Percentiles rank a stretch among this genome's conserved stretches.
Evolutionary conservation across 2,329 filamentous ascomycete species (phyloP).

Genomic region (Trichophyton benhamiae): DNA sequence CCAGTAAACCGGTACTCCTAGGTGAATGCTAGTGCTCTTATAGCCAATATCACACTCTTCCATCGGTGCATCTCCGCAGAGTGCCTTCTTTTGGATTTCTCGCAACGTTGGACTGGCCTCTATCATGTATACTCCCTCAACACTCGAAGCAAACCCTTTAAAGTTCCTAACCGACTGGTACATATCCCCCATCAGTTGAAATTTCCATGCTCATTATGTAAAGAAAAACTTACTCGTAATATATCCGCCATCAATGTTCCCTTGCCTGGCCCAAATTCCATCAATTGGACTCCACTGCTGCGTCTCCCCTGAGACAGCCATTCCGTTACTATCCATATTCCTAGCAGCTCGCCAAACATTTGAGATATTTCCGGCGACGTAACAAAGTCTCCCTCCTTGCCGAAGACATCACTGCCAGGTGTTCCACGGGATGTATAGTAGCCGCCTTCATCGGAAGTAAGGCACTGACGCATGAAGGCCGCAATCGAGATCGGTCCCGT

Average conservation of each 20-base stretch:
- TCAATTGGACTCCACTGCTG: slow-evolving; percentile 64
- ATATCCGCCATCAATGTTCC: slow-evolving; percentile 97
- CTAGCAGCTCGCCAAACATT: slow-evolving; percentile 87
- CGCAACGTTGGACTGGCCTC: slow-evolving; percentile 79
- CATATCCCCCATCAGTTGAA: slow-evolving; percentile 6
- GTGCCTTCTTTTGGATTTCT: slow-evolving; percentile 62
- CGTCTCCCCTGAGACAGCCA: slow-evolving; percentile 84
- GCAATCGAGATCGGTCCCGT: slow-evolving; percentile 88
- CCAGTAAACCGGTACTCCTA: slow-evolving; percentile 68
- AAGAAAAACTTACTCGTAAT: slow-evolving; percentile 52
- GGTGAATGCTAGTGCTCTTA: slow-evolving; percentile 64
- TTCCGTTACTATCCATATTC: slow-evolving; percentile 89
- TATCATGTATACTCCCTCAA: slow-evolving; percentile 85
- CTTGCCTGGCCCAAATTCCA: slow-evolving; percentile 87
- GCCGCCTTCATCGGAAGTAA: slow-evolving; percentile 78
- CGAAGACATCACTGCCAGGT: slow-evolving; percentile 67
- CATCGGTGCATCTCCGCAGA: slow-evolving; percentile 61
- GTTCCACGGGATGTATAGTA: slow-evolving; percentile 72
- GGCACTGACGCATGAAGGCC: slow-evolving; percentile 95
- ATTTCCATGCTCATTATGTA: not conserved
- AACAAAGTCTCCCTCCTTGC: slow-evolving; percentile 86
- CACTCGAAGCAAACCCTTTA: slow-evolving; percentile 58
- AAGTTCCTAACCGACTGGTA: slow-evolving; percentile 70
- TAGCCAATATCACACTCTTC: slow-evolving; percentile 61
- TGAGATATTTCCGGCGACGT: slow-evolving; percentile 97